Base-by-base conservation (phyloP, 1,284 basidiomycete genomes). In the Cutaneotrichosporon daszewskae region DNA sequence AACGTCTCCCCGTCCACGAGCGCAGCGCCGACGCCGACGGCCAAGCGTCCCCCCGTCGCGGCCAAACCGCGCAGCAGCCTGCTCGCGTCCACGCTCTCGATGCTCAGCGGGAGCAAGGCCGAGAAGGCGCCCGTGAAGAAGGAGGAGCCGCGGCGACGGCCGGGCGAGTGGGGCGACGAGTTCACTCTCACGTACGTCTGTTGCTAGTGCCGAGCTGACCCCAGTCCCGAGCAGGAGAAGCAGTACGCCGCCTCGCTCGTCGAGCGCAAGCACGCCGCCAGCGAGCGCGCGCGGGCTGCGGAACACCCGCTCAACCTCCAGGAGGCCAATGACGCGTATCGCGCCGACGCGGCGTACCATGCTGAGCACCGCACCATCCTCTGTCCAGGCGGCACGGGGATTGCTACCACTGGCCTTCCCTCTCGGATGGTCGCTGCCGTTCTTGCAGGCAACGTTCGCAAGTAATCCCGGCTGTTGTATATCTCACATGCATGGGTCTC, bases 281-380 rank as follows among this genome's bases (percentile, higher is more conserved):
- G 28, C 8, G 40, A 52, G 25, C 39, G 50, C 4, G 26, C 31
- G 10, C 33, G 32, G 20, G 40, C 26, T 8, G 23, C 19, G 14
- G 23, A 16, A 23, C 34, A 43, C 24, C 48, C 57, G n/a, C 53
- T 61, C 12, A 53, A 53, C 35, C 36, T 59, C 20, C 59, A 61
- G 45, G 55, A 51, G 27, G 51, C 54, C 3, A 57, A 58, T 40
- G 59, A 61, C 40, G 50, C 51, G 22, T 59, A 59, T 26, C 43
- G 47, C 19, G 45, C 53, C 5, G 57, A 61, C 35, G 35, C 49
- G 5, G 34, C 34, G 17, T 4, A 27, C 8, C 24, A 26, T 13
- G 20, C 42, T 32, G 16, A 36, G 33, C 10, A 20, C 34, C 36
- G 41, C 33, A 18, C 10, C 20, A 31, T 53, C 19, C 22, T 18